Evolutionary conservation across 2,329 filamentous ascomycete species (phyloP).

Genomic region (Xylaria sp.): DNA sequence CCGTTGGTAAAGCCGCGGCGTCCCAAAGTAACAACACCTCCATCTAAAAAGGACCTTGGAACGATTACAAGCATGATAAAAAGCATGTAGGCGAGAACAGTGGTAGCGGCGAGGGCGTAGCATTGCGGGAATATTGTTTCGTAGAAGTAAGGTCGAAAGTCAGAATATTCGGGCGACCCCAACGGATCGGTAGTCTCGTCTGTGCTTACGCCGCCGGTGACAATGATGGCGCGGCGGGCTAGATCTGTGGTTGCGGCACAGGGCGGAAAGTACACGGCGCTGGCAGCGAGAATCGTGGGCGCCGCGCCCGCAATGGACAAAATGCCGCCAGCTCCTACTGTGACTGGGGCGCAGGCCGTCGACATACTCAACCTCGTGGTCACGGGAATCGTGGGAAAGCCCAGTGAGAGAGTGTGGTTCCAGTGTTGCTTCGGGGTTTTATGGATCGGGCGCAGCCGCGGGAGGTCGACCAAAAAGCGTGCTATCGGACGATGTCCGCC

Average conservation of each 20-base stretch:
- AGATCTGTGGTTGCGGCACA: slow-evolving; percentile 53
- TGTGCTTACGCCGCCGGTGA: slow-evolving; percentile 48
- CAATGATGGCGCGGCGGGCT: slow-evolving; percentile 48
- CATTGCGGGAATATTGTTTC: slow-evolving; percentile 90
- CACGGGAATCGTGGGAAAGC: slow-evolving; percentile 38
- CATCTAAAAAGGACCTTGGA: slow-evolving; percentile 90
- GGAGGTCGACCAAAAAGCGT: slow-evolving; percentile 28
- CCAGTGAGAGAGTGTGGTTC: slow-evolving; percentile 34
- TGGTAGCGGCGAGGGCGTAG: slow-evolving; percentile 90
- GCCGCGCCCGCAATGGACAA: slow-evolving; percentile 58
- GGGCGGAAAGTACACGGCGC: slow-evolving; percentile 64
- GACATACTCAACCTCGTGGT: slow-evolving; percentile 32
- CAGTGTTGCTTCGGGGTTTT: slow-evolving; percentile 33
- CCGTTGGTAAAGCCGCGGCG: slow-evolving; percentile 85
- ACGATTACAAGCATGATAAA: slow-evolving; percentile 94
- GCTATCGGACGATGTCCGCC: slow-evolving; percentile 42
- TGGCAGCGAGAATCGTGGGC: slow-evolving; percentile 62
- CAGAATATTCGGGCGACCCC: slow-evolving; percentile 56
- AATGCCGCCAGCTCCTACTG: slow-evolving; percentile 52
- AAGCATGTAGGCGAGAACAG: slow-evolving; percentile 88
- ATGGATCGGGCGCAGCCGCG: slow-evolving; percentile 36
- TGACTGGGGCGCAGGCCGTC: slow-evolving; percentile 47
- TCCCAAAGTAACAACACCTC: slow-evolving; percentile 80
- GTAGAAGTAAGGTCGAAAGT: slow-evolving; percentile 87
- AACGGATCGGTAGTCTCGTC: slow-evolving; percentile 45